Evolutionary conservation across 306 rosid genomes (phyloP), one percentile per base, ranked within the genome.

Genomic region (Cucurbita argyrosperma): DNA sequence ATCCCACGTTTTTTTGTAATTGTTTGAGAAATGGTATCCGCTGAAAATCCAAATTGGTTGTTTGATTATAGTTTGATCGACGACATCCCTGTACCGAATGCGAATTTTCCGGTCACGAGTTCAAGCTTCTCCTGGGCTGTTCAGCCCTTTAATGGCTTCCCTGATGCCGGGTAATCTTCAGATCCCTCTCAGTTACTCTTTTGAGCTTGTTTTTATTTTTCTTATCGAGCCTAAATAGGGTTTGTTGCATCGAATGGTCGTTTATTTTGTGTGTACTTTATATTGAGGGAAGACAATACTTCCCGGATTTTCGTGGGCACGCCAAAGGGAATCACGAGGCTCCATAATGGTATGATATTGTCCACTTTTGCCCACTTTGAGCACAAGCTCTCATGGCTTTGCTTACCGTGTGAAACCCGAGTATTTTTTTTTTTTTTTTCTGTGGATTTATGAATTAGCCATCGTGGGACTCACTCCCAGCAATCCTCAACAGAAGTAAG

Each of bases 41-140:
- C 97, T 67, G 99, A 94, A 89, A 94, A 80, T 80, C 78, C 85
- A 85, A 89, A 89, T 74, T 94, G 99, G 99, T 81, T 90, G 45
- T 88, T 76, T 81, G 97, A 94, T 78, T 94, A 88, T 51, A 84
- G 74, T 16, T 76, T 94, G 77, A 86, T 94, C 66, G 99, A 94
- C 65, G 96, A 89, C n/a, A 82, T 85, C 35, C 74, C 96, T 58
- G 94, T 84, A 52, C 79, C 89, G 1, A 96, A 84, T 47, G 84
- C 70, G 13, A 82, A 74, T 86, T 93, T 90, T 79, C 63, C 84
- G 10, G 82, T 80, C 11, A 77, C 91, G 43, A 56, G 87, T 72
- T 63, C 96, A 0, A 87, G 82, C 38, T 93, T 94, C 83, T 52
- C 77, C 72, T 94, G 99, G 97, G 79, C 92, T 13, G 84, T 79